A percentile compares a stretch with the other conserved stretches of the same genome.
These are phyloP conservation scores for Vanderwaltozyma verrucispora DNA, from an alignment of 805 yeast genomes.

Conservation along the genomic window DNA sequence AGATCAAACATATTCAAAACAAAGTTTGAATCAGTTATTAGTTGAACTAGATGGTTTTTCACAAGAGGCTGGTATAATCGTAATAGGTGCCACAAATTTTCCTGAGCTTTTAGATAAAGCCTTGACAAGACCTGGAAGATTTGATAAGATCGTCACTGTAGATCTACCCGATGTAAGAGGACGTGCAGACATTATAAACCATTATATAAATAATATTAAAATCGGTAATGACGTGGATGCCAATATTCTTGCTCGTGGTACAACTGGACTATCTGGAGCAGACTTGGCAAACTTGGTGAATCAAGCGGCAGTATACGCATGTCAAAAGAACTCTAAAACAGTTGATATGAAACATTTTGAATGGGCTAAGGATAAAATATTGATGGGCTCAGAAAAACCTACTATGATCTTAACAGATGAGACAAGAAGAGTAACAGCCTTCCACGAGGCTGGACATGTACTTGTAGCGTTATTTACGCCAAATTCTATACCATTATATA, in stretches of 20 bases:
- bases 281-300: constrained; percentile 87
- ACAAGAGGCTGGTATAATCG: constrained; percentile 81
- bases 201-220: constrained; percentile 83
- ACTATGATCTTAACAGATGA: constrained; percentile 95
- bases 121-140: constrained; percentile 91
- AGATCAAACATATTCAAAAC: constrained; percentile 94
- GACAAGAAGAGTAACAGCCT: constrained; percentile 81
- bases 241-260: constrained; percentile 81
- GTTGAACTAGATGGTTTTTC: constrained; percentile 92
- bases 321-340: constrained; percentile 76
- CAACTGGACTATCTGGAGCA: constrained; percentile 96
- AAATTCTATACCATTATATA: constrained; percentile 87
- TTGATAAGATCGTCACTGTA: constrained; percentile 86
- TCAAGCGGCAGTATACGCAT: constrained; percentile 93
- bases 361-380: constrained; percentile 96
- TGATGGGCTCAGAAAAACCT: constrained; percentile 93
- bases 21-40: constrained; percentile 84
- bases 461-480: constrained; percentile 88
- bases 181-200: constrained; percentile 77
- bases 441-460: constrained; percentile 97
- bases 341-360: constrained; percentile 85
- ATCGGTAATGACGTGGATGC: constrained; percentile 76
- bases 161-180: constrained; percentile 96
- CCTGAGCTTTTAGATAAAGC: constrained; percentile 94
- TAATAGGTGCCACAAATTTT: constrained; percentile 49